Base-by-base conservation (phyloP, 1,284 basidiomycete genomes). In the Tilletia setariae region DNA sequence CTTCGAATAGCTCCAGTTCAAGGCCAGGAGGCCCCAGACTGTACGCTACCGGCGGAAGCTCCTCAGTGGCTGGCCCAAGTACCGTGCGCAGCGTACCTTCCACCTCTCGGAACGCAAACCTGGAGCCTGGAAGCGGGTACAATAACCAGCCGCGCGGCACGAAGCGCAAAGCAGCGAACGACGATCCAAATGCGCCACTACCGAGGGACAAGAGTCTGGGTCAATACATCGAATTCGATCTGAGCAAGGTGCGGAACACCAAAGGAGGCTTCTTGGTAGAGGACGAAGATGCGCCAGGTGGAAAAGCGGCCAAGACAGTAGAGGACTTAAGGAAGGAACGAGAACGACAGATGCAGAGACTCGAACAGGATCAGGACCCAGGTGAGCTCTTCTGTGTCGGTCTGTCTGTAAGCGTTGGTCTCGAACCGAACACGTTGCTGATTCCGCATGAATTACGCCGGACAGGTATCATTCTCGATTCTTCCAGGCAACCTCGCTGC, bases 181-280 rank as follows among this genome's bases (percentile, higher is more conserved):
- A 23, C 46, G 46, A 19, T 6, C 9, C 51, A 2, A 28, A 53
- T 13, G 56, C 56, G 8, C 74, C 75, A 1, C 53, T 79, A 7
- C 79, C 76, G 44, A 69, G 77, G 15, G 77, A 81, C 66, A 77
- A 78, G 64, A 64, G 70, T 0, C 73, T 82, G 40, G 80, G 80
- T 28, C 72, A 82, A 71, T 82, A 82, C 66, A 82, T 82, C 67
- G 80, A 82, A 67, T 82, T 79, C 61, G 80, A 82, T 59, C 70
- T 82, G n/a, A 75, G 73, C 63, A 75, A 76, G 47, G 66, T 82
- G 21, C 76, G 79, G 66, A 81, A 82, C 66, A 75, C 75, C 56
- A 80, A 81, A 66, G 80, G 80, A 65, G 80, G 80, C 16, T 82
- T 81, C 70, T 68, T 82, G 42, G 72, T 81, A 44, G 66, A 68